A percentile compares a stretch with the other conserved stretches of the same genome.
Conservation (phyloP, 768 basidiomycete species). For the Mycena haematopus region DNA sequence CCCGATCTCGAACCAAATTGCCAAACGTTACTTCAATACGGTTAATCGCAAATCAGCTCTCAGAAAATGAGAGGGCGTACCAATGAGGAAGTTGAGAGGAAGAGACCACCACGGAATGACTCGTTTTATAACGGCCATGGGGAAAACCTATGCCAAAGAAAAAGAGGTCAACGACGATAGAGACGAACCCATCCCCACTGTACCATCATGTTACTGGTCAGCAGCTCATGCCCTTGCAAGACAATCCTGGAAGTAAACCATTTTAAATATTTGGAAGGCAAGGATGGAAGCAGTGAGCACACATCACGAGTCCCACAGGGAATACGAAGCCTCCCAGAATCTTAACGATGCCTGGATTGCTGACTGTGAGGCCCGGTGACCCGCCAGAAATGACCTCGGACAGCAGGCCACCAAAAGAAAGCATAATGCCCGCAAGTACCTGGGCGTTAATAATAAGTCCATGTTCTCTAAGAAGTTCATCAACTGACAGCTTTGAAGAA, state of each 20-base stretch:
- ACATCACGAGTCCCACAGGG: conserved; percentile 82
- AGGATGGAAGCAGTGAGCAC: conserved; percentile 21
- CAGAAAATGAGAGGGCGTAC: conserved; percentile 39
- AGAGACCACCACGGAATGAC: conserved; percentile 75
- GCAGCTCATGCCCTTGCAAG: conserved; percentile 70
- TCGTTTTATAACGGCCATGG: conserved; percentile 69
- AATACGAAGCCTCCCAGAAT: conserved; percentile 72
- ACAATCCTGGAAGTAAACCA: conserved; percentile 63
- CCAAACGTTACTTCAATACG: conserved; percentile 63
- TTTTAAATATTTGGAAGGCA: neutral
- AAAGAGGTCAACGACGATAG: neutral
- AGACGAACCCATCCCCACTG: conserved; percentile 7
- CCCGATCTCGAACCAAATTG: conserved; percentile 48
- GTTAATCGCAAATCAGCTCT: neutral
- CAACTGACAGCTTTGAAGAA: conserved; percentile 73
- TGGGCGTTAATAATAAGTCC: conserved; percentile 35
- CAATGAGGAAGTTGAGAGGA: conserved; percentile 71
- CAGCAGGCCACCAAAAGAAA: conserved; percentile 77
- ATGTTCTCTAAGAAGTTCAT: neutral
- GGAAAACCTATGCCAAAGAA: conserved; percentile 58
- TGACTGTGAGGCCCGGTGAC: conserved; percentile 51
- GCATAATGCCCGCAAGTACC: conserved; percentile 73
- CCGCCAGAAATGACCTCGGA: conserved; percentile 68
- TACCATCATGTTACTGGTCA: conserved; percentile 84
- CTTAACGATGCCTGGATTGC: conserved; percentile 73